A percentile compares a stretch with the other conserved stretches of the same genome.
Conservation (phyloP, 805 yeast genomes). For the Hanseniaspora hatyaiensis region DNA sequence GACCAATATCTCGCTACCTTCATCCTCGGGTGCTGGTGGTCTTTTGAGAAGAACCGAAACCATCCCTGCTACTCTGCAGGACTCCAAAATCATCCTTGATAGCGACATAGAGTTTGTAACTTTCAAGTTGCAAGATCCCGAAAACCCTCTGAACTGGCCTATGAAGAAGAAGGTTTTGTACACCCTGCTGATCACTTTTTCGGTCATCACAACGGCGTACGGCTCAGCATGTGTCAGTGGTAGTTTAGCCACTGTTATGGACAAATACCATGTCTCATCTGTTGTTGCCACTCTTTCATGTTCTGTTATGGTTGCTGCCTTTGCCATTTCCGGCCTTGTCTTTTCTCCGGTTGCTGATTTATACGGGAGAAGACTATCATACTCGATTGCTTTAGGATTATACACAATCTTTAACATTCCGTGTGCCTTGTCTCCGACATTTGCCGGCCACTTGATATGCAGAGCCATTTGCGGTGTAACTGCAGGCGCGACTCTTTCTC, state of each 20-base stretch:
- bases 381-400: constrained; percentile 59
- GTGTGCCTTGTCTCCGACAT: constrained; percentile 71
- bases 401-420: constrained; percentile 77
- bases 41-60: constrained; percentile 32
- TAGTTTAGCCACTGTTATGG: constrained; percentile 57
- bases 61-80: constrained; percentile 27
- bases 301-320: constrained; percentile 81
- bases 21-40: constrained; percentile 17
- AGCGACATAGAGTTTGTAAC: constrained; percentile 71
- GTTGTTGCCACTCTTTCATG: constrained; percentile 75
- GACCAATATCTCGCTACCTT: not conserved
- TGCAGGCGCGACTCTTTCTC: constrained; percentile 67
- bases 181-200: constrained; percentile 53
- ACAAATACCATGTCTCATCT: constrained; percentile 53
- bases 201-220: constrained; percentile 83
- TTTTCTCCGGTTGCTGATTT: constrained; percentile 87
- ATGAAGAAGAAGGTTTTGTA: constrained; percentile 44
- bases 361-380: constrained; percentile 76
- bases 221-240: constrained; percentile 89
- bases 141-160: constrained; percentile 83
- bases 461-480: constrained; percentile 82
- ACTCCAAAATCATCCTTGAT: constrained; percentile 1
- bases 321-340: constrained; percentile 71
- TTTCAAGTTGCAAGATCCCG: constrained; percentile 66
- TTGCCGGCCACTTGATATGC: constrained; percentile 68